A percentile compares a stretch with the other conserved stretches of the same genome.
Evolutionary conservation across 139 green algal species (phyloP).

Genomic region (Marvania coccoides): DNA sequence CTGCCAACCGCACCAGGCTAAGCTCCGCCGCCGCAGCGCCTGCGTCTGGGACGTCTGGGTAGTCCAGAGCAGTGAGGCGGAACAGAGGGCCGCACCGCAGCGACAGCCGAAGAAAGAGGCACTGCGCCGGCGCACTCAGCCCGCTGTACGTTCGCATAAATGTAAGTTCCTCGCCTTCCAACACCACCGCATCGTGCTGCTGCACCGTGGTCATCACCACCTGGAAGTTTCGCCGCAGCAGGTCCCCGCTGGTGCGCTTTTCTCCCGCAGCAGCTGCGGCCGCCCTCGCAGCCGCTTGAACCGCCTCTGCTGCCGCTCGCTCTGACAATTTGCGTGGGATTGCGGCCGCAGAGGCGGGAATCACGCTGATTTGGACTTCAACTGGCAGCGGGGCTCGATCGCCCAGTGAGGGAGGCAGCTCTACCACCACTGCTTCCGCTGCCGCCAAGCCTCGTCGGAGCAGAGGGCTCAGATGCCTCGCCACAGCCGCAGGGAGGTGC

Average conservation of each 20-base stretch:
- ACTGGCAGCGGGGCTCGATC: too few relatives aligned
- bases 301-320: background rate
- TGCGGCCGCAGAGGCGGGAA: background rate
- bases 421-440: conserved; percentile 13
- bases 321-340: too few relatives aligned
- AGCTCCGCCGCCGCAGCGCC: background rate
- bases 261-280: too few relatives aligned
- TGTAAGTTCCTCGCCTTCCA: conserved; percentile 23
- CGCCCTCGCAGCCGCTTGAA: too few relatives aligned
- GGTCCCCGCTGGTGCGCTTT: conserved; percentile 9
- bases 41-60: conserved; percentile 47
- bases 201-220: conserved; percentile 23
- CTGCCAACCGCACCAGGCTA: conserved; percentile 1
- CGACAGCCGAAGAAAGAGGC: conserved; percentile 51
- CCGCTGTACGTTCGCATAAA: conserved; percentile 28
- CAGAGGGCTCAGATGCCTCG: conserved; percentile 30
- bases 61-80: conserved; percentile 25
- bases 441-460: conserved; percentile 8
- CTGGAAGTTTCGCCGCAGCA: conserved; percentile 36
- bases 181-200: conserved; percentile 33
- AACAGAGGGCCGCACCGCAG: conserved; percentile 50
- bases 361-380: background rate
- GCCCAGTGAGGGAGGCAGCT: conserved; percentile 7
- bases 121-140: conserved; percentile 18
- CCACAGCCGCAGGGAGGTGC: conserved; percentile 40